phyloP scores from a whole-genome alignment of 306 rosid genomes.

The Alnus glutinosa region DNA sequence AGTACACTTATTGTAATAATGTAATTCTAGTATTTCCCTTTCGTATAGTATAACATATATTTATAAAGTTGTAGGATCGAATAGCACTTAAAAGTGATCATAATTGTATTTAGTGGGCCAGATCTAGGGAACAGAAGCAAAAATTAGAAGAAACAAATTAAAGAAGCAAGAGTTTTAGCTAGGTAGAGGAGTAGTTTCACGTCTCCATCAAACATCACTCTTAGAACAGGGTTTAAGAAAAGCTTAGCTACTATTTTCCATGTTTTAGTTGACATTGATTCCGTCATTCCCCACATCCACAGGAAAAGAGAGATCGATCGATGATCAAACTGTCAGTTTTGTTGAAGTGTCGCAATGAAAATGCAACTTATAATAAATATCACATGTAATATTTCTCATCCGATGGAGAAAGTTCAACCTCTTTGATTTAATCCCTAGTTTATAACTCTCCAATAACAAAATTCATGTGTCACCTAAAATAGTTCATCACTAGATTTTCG shows the following conservation, averaged over 20 bases:
- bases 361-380: not conserved
- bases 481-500: not conserved
- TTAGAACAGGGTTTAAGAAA: not conserved
- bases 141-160: no score
- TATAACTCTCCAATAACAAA: not conserved
- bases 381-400: not conserved
- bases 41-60: no score
- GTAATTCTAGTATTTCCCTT: no score
- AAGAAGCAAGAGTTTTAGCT: no score
- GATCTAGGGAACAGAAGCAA: no score
- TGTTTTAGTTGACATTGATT: not conserved
- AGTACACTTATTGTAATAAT: no score
- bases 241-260: not conserved
- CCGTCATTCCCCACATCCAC: not conserved
- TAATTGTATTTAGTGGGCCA: no score
- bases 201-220: not conserved
- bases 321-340: no score
- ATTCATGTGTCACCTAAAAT: not conserved
- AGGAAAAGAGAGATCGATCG: not conserved
- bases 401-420: constrained; percentile 1
- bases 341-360: not conserved
- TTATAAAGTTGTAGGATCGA: no score
- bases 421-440: not conserved
- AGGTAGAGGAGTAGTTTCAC: no score
- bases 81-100: no score